Evolutionary conservation across 768 basidiomycete genomes (phyloP), one percentile per base, ranked within the genome.

Genomic region (Naematelia aurantialba): DNA sequence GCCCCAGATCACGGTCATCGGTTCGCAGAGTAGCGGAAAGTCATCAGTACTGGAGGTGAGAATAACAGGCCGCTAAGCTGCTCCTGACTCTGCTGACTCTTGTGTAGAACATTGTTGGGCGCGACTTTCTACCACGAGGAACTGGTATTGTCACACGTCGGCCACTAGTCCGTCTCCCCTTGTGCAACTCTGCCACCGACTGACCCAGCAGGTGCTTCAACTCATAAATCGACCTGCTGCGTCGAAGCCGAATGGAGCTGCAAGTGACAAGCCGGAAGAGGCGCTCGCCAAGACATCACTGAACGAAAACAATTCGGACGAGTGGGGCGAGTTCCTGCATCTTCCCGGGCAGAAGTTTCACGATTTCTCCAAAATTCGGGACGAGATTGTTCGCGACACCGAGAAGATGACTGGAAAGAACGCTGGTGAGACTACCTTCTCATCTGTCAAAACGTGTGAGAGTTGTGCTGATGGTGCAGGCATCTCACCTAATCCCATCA

Each of bases 361-460:
- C 77, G 94, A 99, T 80, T 99, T 99, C 80, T 82, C 85, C 67
- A 93, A 96, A 82, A 96, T 98, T 75, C 83, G 94, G 58, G 89
- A 88, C 42, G 96, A 99, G 79, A 99, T 99, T 65, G 83, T 97
- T 27, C 85, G 87, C 63, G 96, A 99, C 77, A 99, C 96, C 0
- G 96, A 98, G 75, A 89, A 89, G 59, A 98, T 98, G 83, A 99
- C 96, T 0, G 96, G 96, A 59, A 89, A 89, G 78, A 99, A 99
- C 75, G 93, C 94, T 44, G 81, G 81, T 80, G 50, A 56, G 80
- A 68, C 25, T 14, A 34, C 13, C 14, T 22, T n/a, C 34, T 13
- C 34, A 48, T 10, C 52, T 25, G 13, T 25, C 13, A 21, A 14
- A n/a, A 31, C n/a, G n/a, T n/a, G n/a, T n/a, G n/a, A n/a, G n/a